Base-by-base conservation (phyloP, 1,139 yeast species). In the Pneumocystis oryctolagi region DNA sequence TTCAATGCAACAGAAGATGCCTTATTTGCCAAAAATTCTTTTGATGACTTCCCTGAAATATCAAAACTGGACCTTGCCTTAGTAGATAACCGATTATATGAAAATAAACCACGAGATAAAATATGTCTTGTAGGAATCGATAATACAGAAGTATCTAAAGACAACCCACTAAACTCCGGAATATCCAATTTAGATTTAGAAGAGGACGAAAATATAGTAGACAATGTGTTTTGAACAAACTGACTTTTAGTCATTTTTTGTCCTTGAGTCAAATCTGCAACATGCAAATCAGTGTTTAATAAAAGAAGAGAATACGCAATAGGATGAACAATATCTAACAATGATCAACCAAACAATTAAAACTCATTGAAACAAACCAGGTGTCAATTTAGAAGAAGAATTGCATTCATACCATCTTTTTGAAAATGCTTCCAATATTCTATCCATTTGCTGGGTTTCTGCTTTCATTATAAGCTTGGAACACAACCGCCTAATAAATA, bases 381-480 rank as follows among this genome's bases (percentile, higher is more conserved):
- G 31, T 9, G 31, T 47, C 16, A 47, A 18, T 3, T 47, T 47
- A 47, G 55, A 47, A 18, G 55, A 47, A 47, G 37, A 4, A 30
- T 64, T 64, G 55, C 65, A 64, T 62, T 75, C 75, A 57, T 65
- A 66, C 86, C 90, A 89, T 64, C 86, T 79, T 65, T 80, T 79
- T 31, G 95, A 80, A 71, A 87, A 84, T 1, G 85, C 78, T 58
- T 85, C 84, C 65, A 89, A 75, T 30, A 88, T 80, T 60, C 88
- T 78, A 73, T 88, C 96, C 65, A 89, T 81, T 69, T 85, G 88
- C 69, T 87, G 94, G 1, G 94, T 83, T 72, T 89, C 96, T 1
- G 95, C 96, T 69, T 83, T 84, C 69, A 89, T 78, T 71, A 85
- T 86, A 34, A 89, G 72, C 67, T 79, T 81, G 35, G 81, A 78